Conservation (phyloP, 140 eudicot genomes). For the Stevia rebaudiana region DNA sequence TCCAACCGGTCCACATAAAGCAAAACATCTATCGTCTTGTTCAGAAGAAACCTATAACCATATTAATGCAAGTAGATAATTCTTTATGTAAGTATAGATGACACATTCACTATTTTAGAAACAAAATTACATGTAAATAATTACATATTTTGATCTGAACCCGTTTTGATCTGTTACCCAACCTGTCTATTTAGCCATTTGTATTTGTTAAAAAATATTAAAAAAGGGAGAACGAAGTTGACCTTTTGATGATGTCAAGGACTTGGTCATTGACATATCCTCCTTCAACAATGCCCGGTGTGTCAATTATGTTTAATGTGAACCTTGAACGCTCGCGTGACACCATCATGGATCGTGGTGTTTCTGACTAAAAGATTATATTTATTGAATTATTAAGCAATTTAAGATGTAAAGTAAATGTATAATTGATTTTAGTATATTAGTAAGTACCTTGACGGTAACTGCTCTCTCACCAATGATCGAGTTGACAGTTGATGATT, state of each 20-base stretch:
- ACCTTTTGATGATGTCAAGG: conserved; percentile 75
- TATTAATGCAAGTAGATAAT: no score
- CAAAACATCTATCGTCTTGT: conserved; percentile 84
- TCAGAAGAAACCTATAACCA: conserved; percentile 86
- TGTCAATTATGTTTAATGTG: conserved; percentile 83
- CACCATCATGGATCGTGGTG: conserved; percentile 81
- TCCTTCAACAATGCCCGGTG: conserved; percentile 96
- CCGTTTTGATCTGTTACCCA: not conserved
- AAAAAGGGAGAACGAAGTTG: not conserved
- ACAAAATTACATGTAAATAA: not conserved
- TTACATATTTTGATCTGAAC: not conserved
- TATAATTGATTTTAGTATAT: not conserved
- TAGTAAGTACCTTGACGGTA: conserved; percentile 62
- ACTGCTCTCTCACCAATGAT: conserved; percentile 89
- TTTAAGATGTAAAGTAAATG: not conserved
- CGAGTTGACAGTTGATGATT: conserved; percentile 88
- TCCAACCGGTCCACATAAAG: conserved; percentile 94
- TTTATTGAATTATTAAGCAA: not conserved
- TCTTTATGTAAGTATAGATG: not conserved
- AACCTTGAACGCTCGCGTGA: conserved; percentile 78
- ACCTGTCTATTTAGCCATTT: not conserved
- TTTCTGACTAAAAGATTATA: conserved; percentile 66
- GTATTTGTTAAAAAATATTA: not conserved
- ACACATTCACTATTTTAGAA: not conserved
- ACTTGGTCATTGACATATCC: conserved; percentile 81